These are phyloP conservation scores for Citrullus amarus DNA, from an alignment of 306 rosid genomes.

Conservation along the genomic window DNA sequence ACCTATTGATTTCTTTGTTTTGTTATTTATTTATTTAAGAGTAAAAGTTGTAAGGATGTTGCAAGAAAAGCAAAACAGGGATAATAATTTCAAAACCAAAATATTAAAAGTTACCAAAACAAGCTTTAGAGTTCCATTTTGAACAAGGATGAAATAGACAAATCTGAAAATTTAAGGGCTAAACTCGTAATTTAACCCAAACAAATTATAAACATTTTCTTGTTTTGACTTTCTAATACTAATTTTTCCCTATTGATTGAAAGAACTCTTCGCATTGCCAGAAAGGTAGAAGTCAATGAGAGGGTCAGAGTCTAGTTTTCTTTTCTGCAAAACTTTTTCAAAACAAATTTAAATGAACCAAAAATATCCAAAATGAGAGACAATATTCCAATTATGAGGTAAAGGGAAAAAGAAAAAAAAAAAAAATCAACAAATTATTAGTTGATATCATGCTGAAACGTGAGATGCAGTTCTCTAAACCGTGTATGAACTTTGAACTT, in stretches of 20 bases:
- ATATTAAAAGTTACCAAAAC: no score
- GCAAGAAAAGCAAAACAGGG: no score
- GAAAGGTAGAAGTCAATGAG: neutral
- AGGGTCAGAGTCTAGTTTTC: neutral
- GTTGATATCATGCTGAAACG: conserved; percentile 7
- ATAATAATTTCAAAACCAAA: no score
- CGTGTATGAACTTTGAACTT: neutral
- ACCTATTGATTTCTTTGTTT: no score
- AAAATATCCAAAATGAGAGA: neutral
- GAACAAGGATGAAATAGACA: no score
- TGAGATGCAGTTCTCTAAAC: conserved; percentile 1
- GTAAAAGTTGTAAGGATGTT: no score
- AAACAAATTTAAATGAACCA: neutral
- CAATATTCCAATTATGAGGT: neutral
- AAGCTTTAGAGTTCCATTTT: no score
- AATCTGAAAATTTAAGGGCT: no score
- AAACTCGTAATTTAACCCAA: neutral
- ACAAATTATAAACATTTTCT: neutral
- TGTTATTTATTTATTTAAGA: no score
- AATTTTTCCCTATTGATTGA: neutral
- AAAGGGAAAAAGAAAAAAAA: no score
- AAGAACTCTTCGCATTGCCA: neutral
- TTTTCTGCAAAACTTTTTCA: neutral
- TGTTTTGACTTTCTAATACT: neutral
- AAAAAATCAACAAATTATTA: neutral